Percentiles rank a stretch among this genome's conserved stretches.
Conservation (phyloP, 2,329 filamentous ascomycete genomes). For the Colletotrichum sp. region DNA sequence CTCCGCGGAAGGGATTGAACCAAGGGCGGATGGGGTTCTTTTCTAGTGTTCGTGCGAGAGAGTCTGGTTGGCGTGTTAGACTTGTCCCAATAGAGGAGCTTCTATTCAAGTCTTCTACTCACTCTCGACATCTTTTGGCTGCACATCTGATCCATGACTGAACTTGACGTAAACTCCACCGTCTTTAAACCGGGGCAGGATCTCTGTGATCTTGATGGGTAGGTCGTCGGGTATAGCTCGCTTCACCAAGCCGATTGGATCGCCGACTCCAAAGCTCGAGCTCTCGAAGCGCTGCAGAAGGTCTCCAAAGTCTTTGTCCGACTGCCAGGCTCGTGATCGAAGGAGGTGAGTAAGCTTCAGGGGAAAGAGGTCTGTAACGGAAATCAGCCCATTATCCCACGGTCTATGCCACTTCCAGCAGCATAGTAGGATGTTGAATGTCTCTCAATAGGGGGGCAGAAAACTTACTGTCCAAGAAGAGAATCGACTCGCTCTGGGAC, state of each 20-base stretch:
- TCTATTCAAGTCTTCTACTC: not conserved
- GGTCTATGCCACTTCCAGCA: not conserved
- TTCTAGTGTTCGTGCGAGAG: slow-evolving; percentile 65
- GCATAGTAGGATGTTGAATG: not conserved
- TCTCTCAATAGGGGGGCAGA: not conserved
- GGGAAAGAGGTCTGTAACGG: slow-evolving; percentile 76
- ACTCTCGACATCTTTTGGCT: slow-evolving; percentile 49
- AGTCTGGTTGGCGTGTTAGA: slow-evolving; percentile 33
- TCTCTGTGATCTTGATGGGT: slow-evolving; percentile 76
- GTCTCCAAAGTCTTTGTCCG: slow-evolving; percentile 54
- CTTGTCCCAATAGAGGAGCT: not conserved
- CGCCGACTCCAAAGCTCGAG: slow-evolving; percentile 52
- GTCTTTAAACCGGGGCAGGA: slow-evolving; percentile 86
- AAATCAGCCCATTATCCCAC: not conserved
- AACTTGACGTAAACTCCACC: slow-evolving; percentile 95
- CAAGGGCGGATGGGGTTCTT: slow-evolving; percentile 81
- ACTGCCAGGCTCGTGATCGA: slow-evolving; percentile 48
- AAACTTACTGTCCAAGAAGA: slow-evolving; percentile 85
- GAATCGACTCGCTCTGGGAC: slow-evolving; percentile 76
- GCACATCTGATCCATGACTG: slow-evolving; percentile 49
- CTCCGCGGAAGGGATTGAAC: slow-evolving; percentile 82
- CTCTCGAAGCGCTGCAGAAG: slow-evolving; percentile 58
- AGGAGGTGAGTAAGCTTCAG: slow-evolving; percentile 66
- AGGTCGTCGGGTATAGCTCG: slow-evolving; percentile 68
- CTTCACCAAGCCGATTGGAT: slow-evolving; percentile 60